Percentiles rank a stretch among this genome's conserved stretches.
These are phyloP conservation scores for Dendryphion nanum DNA, from an alignment of 2,329 filamentous ascomycete genomes.

Conservation along the genomic window DNA sequence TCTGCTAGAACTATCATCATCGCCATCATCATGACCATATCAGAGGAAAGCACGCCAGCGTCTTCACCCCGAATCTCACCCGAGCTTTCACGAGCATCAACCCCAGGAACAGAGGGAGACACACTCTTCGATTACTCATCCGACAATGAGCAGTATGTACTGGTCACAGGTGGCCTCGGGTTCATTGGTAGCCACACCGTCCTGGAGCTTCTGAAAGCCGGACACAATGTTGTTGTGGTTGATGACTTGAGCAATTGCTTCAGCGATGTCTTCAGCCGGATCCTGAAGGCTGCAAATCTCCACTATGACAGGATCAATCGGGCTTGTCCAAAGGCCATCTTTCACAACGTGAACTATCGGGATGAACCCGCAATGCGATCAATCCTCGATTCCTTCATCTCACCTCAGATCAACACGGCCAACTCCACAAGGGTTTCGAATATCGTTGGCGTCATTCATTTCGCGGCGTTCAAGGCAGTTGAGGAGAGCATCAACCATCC, in stretches of 20 bases:
- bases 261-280: slow-evolving; percentile 24
- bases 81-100: background rate
- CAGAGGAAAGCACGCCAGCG: background rate
- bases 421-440: background rate
- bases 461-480: slow-evolving; percentile 63
- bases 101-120: background rate
- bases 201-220: slow-evolving; percentile 50
- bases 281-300: slow-evolving; percentile 18
- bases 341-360: slow-evolving; percentile 1
- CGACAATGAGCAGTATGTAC: slow-evolving; percentile 7
- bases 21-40: background rate
- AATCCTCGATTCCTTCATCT: slow-evolving; percentile 1
- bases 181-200: slow-evolving; percentile 55
- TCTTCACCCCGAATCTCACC: background rate
- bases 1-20: background rate
- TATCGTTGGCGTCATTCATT: slow-evolving; percentile 61
- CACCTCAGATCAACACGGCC: background rate
- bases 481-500: slow-evolving; percentile 58
- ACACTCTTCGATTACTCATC: background rate
- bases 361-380: background rate
- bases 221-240: slow-evolving; percentile 48
- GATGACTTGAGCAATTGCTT: slow-evolving; percentile 42
- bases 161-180: slow-evolving; percentile 45
- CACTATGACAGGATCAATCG: background rate
- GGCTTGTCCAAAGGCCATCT: slow-evolving; percentile 2